Percentiles rank a stretch among this genome's conserved stretches.
phyloP scores from a whole-genome alignment of 805 yeast species.

The Metschnikowia lachancei region DNA sequence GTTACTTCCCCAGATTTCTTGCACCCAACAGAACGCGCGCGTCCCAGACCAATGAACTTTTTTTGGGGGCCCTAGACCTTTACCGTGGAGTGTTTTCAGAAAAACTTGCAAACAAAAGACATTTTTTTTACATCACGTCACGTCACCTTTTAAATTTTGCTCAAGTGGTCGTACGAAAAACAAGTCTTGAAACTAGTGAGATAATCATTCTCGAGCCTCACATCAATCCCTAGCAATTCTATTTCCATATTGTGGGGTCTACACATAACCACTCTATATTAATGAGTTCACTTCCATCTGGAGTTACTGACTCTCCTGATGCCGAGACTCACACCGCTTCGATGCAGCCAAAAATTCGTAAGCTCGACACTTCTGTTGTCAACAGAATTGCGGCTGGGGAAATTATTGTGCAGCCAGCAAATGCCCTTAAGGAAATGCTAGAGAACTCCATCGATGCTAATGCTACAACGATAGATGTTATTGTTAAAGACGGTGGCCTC shows the following conservation, averaged over 20 bases:
- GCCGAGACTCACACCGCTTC: not conserved
- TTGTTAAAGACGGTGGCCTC: constrained; percentile 89
- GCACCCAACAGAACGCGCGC: not conserved
- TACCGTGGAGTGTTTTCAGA: too few relatives aligned
- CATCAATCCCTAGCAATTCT: not conserved
- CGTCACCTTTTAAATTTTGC: too few relatives aligned
- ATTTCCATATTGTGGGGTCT: not conserved
- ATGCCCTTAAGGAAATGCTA: constrained; percentile 87
- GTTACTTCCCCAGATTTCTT: not conserved
- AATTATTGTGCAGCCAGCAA: constrained; percentile 88
- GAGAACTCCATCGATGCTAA: constrained; percentile 92
- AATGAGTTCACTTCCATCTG: not conserved
- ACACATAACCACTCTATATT: not conserved
- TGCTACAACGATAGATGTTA: constrained; percentile 67
- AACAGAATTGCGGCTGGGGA: constrained; percentile 97
- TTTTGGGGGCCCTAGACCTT: too few relatives aligned
- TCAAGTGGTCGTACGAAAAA: too few relatives aligned
- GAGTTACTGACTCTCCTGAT: not conserved
- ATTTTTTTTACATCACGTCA: too few relatives aligned
- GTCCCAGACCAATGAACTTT: not conserved
- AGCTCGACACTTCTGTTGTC: constrained; percentile 69
- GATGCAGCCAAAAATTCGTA: constrained; percentile 11
- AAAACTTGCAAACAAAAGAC: too few relatives aligned
- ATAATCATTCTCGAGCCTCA: too few relatives aligned
- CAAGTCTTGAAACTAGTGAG: too few relatives aligned